Evolutionary conservation across 2,329 filamentous ascomycete genomes (phyloP), one percentile per base, ranked within the genome.

Genomic region (Botrytis pseudocinerea): DNA sequence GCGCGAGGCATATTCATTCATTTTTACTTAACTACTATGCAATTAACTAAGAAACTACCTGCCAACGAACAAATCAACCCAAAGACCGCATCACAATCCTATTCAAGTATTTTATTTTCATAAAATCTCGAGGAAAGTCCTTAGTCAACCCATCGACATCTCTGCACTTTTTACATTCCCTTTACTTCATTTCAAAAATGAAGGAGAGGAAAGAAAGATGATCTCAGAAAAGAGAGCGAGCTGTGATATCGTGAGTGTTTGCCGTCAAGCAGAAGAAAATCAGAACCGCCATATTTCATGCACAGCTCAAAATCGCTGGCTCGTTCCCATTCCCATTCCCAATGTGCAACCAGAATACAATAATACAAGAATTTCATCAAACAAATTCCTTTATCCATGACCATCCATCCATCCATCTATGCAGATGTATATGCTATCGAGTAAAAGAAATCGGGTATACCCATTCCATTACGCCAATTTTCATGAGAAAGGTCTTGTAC

Each of bases 391-490:
- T 57, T 32, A 57, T 42, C 38, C 48, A 69, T 69, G 40, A 54
- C 25, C 64, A 22, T 32, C n/a, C 65, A 57, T 57, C n/a, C 51
- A 28, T 66, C 3, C n/a, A 57, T n/a, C 48, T 28, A 69, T 69
- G 48, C 38, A 69, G n/a, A 69, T 42, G 38, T n/a, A 42, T 2
- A 57, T 69, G 65, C 40, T 69, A 57, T 57, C 48, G n/a, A 9
- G n/a, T 65, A 69, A 66, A 69, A 69, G 48, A 69, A 44, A 42
- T 69, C 65, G 65, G 65, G 65, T 69, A 69, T 69, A 42, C 40
- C 65, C 48, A 69, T 69, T 69, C 65, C 51, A 42, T 28, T 57
- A 57, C 65, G 65, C 65, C 65, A 38, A 32, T 44, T 54, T 69
- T 32, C 65, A n/a, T 44, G 48, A 68, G 65, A 66, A 38, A 65